A percentile compares a stretch with the other conserved stretches of the same genome.
These are phyloP conservation scores for Ophiostoma sp. DNA, from an alignment of 2,329 filamentous ascomycete genomes.

Conservation along the genomic window DNA sequence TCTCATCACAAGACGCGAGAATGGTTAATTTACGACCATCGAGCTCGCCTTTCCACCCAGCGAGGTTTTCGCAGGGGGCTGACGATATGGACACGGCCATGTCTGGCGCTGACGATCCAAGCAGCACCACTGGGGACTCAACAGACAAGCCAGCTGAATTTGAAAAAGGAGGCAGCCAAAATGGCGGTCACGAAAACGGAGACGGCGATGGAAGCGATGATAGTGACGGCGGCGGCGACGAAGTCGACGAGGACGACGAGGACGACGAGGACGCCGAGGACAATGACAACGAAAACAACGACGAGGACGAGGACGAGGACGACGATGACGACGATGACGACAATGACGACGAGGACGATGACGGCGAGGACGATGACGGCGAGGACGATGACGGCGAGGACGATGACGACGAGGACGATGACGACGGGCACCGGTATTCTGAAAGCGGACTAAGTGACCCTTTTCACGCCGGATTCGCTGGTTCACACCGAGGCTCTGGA, in stretches of 20 bases:
- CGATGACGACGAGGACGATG: conserved; percentile 47
- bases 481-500: conserved; percentile 61
- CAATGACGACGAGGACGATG: not conserved
- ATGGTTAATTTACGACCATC: conserved; percentile 34
- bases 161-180: conserved; percentile 43
- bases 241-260: conserved; percentile 41
- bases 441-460: conserved; percentile 48
- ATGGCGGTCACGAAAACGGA: conserved; percentile 40
- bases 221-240: not conserved
- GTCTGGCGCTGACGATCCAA: conserved; percentile 64
- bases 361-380: conserved; percentile 42
- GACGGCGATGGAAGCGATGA: not conserved
- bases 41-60: conserved; percentile 35
- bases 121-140: conserved; percentile 35
- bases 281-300: conserved; percentile 58
- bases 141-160: not conserved
- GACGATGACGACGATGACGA: not conserved
- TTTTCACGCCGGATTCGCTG: conserved; percentile 65
- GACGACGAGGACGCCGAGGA: conserved; percentile 45
- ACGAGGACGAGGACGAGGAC: not conserved
- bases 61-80: conserved; percentile 55
- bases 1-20: not conserved
- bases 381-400: conserved; percentile 32
- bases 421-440: conserved; percentile 36
- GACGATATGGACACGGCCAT: conserved; percentile 67